Evolutionary conservation across 495 filamentous ascomycete species (phyloP), one percentile per base, ranked within the genome.

Genomic region (Mytilinidion resinicola): DNA sequence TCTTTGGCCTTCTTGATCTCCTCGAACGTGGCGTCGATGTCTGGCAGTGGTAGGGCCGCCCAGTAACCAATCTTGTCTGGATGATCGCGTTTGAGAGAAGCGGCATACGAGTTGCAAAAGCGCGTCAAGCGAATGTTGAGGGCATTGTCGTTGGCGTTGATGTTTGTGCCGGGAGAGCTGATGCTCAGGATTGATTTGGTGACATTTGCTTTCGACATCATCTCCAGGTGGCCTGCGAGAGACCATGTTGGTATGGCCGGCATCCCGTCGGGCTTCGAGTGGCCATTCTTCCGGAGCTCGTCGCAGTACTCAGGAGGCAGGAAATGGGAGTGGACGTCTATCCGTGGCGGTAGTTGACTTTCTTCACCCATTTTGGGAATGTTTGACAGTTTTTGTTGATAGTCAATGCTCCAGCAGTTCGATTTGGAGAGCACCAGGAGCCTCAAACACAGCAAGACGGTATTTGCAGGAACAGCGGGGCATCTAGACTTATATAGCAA

Each of bases 101-200:
- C 68, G 43, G 73, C 72, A 57, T 72, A 76, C 1, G 73, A 61
- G 61, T 82, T 74, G 65, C 58, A 64, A 11, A 61, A 55, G 1
- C 70, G 63, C 17, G 68, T 73, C 3, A 82, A 48, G 0, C 52
- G 43, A 1, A 59, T 51, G 6, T 64, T 73, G n/a, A 68, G 56
- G 3, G 49, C 59, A 44, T 72, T 56, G 48, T 79, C 64, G 1
- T 65, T 66, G 9, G 72, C 63, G 1, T 69, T 68, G 43, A 82
- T 66, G 47, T 76, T 63, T 0, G 74, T 80, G 33, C 77, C 79
- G 0, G 80, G 80, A 3, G 76, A 77, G 12, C 73, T 73, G 62
- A 80, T 76, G 66, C 71, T 76, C 14, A 83, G 64, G 33, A 81
- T 73, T n/a, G 78, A 78, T 63, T 75, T 77, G 30, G 57, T 57